phyloP scores from a whole-genome alignment of 1,284 basidiomycete genomes.

The Testicularia cyperi region DNA sequence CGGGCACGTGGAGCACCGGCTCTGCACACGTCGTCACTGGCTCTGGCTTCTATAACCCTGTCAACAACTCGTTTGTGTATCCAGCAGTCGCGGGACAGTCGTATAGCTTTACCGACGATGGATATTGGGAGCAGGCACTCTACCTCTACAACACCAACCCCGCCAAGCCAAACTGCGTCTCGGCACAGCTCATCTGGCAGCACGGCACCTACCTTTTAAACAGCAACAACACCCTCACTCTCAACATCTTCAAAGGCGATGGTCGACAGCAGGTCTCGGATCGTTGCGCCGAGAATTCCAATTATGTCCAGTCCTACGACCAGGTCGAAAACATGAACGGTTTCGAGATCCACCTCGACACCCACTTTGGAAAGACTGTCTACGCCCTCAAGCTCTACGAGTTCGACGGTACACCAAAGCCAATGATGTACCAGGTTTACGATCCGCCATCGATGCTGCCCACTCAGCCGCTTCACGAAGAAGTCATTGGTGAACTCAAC shows the following conservation, averaged over 20 bases:
- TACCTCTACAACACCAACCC: constrained; percentile 51
- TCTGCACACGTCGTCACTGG: constrained; percentile 51
- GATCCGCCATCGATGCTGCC: constrained; percentile 56
- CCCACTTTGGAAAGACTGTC: constrained; percentile 15
- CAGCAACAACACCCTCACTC: constrained; percentile 36
- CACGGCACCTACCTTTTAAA: constrained; percentile 53
- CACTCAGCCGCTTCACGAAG: constrained; percentile 41
- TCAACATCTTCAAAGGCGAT: constrained; percentile 45
- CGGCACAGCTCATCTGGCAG: constrained; percentile 56
- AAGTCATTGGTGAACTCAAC: constrained; percentile 24
- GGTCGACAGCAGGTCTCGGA: constrained; percentile 38
- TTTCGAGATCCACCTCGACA: constrained; percentile 34
- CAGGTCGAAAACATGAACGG: constrained; percentile 42
- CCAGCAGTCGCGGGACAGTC: constrained; percentile 48
- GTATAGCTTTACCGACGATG: constrained; percentile 56
- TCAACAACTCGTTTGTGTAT: constrained; percentile 49
- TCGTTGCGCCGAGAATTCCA: constrained; percentile 27
- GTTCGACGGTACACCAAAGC: constrained; percentile 43
- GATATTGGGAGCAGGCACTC: constrained; percentile 51
- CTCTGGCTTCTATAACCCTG: constrained; percentile 53
- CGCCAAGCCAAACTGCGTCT: constrained; percentile 50
- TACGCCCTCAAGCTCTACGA: constrained; percentile 41
- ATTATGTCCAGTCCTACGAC: constrained; percentile 42
- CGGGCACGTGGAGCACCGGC: constrained; percentile 55
- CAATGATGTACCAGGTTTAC: constrained; percentile 39